Evolutionary conservation across 108 stramenopile species (phyloP).

Genomic region (Cyclostephanos invisitatus): DNA sequence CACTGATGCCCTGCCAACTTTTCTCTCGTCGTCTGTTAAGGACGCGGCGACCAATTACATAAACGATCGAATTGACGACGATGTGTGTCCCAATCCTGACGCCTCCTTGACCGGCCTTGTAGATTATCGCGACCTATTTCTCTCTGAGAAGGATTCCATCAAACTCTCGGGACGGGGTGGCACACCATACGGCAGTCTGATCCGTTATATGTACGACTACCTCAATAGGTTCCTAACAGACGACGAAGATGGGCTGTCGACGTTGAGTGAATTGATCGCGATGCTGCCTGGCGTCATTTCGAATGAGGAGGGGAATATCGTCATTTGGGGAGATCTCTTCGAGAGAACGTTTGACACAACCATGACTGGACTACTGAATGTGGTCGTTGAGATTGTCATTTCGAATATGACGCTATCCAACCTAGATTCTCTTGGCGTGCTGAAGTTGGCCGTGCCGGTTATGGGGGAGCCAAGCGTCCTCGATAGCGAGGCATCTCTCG

Average conservation of each 20-base stretch:
- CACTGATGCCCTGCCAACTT: slow-evolving; percentile 33
- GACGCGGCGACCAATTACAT: slow-evolving; percentile 28
- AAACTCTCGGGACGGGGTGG: slow-evolving; percentile 43
- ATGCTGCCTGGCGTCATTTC: slow-evolving; percentile 47
- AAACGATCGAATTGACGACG: slow-evolving; percentile 1
- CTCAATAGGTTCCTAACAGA: slow-evolving; percentile 39
- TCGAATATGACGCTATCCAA: slow-evolving; percentile 56
- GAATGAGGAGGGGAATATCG: slow-evolving; percentile 45
- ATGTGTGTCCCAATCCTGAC: slow-evolving; percentile 14
- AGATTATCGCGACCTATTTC: slow-evolving; percentile 64
- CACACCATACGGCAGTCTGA: slow-evolving; percentile 57
- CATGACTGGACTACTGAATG: slow-evolving; percentile 45
- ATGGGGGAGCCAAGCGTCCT: slow-evolving; percentile 38
- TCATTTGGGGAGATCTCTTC: slow-evolving; percentile 42
- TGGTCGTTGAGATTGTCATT: slow-evolving; percentile 37
- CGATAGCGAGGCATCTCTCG: slow-evolving; percentile 56
- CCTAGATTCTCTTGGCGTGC: slow-evolving; percentile 64
- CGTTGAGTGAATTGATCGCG: slow-evolving; percentile 49
- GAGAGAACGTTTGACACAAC: slow-evolving; percentile 30
- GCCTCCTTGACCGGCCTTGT: slow-evolving; percentile 28
- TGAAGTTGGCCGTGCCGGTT: slow-evolving; percentile 48
- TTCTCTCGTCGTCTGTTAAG: slow-evolving; percentile 20
- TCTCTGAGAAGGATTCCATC: slow-evolving; percentile 24
- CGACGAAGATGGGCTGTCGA: slow-evolving; percentile 42
- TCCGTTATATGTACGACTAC: slow-evolving; percentile 36